Base-by-base conservation (phyloP, 805 yeast genomes). In the Wickerhamiella parazyma region DNA sequence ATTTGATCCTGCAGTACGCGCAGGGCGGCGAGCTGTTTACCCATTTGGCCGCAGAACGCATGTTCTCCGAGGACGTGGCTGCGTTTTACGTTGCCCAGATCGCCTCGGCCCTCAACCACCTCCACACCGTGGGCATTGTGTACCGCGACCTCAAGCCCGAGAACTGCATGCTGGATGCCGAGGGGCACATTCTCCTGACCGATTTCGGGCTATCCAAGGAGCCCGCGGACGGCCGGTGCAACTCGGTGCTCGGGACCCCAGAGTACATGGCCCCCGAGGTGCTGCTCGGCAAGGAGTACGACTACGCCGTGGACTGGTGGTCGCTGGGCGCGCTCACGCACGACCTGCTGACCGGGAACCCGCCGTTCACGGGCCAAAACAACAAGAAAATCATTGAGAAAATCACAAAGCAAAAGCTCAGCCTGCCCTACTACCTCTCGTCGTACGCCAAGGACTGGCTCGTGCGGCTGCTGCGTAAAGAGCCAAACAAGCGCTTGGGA, bases 251-350 rank as follows among this genome's bases (percentile, higher is more conserved):
- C 41, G 91, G 91, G 1, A 80, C 91, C 0, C 83, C 86, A 0
- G 85, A 80, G 55, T 80, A 80, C 53, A 80, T 85, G 77, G 95
- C 95, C 0, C 95, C 95, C 2, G 95, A 85, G 58, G 79, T 86
- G 25, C 65, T 85, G 21, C 73, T 71, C 46, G 94, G 94, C 18
- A 72, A 77, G 51, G 73, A 76, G 14, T 86, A 85, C 59, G 85
- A 80, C 52, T 78, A 74, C 43, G 70, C 76, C 25, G 91, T 86
- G 39, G 95, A 85, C 59, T 84, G 94, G 82, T 85, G 94, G 85
- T 83, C 94, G 0, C 63, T 86, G 26, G 95, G 95, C 0, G 80
- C 94, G 38, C 78, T 85, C 6, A 64, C 78, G 39, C 81, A 65
- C 54, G 94, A 86, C 58, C 70, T 85, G 71, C 65, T 85, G 41